phyloP scores from a whole-genome alignment of 2,329 filamentous ascomycete species.

The Ophiosphaerella narmari region DNA sequence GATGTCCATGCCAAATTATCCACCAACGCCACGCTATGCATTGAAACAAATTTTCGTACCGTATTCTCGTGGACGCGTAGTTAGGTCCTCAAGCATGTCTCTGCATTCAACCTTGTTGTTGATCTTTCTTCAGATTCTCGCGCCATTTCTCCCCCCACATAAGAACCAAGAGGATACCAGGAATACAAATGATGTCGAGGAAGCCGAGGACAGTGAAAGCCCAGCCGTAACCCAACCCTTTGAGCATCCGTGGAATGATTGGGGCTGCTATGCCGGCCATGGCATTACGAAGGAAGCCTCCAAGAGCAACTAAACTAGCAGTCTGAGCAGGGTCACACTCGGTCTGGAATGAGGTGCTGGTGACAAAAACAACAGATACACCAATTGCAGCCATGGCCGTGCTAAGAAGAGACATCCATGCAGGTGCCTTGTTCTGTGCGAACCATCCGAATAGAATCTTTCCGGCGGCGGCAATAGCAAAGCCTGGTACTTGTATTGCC shows the following conservation, averaged over 20 bases:
- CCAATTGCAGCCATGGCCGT: conserved; percentile 46
- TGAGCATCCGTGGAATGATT: conserved; percentile 41
- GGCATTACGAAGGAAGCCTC: conserved; percentile 48
- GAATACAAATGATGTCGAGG: conserved; percentile 37
- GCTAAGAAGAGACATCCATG: conserved; percentile 20
- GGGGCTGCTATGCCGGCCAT: conserved; percentile 48
- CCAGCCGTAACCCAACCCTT: conserved; percentile 47
- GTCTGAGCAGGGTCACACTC: conserved; percentile 48
- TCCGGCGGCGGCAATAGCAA: conserved; percentile 45
- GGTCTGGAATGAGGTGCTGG: conserved; percentile 50
- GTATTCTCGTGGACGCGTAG: not conserved
- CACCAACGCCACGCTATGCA: conserved; percentile 20
- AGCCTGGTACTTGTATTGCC: conserved; percentile 48
- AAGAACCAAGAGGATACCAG: conserved; percentile 27
- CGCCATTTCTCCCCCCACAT: conserved; percentile 26
- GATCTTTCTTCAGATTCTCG: conserved; percentile 20
- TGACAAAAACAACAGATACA: conserved; percentile 48
- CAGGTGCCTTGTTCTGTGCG: conserved; percentile 28
- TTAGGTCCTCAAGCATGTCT: not conserved
- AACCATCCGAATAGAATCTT: conserved; percentile 52
- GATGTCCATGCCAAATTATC: not conserved
- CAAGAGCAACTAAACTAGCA: conserved; percentile 49
- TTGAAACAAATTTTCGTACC: conserved; percentile 5
- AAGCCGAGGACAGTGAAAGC: conserved; percentile 48
- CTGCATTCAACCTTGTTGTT: conserved; percentile 12